Percentiles rank a stretch among this genome's conserved stretches.
These are phyloP conservation scores for Melanomma pulvis-pyrius DNA, from an alignment of 495 filamentous ascomycete species.

Conservation along the genomic window DNA sequence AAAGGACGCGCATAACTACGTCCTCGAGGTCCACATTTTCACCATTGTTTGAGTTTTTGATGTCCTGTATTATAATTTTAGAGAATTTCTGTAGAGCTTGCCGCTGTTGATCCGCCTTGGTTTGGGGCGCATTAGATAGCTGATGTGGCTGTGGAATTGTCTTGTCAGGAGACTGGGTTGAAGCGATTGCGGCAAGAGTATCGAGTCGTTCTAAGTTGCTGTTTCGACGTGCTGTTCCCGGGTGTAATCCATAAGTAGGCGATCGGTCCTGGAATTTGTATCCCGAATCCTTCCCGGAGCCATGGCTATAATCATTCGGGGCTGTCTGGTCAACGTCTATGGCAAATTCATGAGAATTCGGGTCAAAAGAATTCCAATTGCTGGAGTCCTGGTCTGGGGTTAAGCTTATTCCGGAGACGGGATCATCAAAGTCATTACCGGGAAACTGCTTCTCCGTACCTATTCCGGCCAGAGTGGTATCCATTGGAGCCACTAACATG, in stretches of 20 bases:
- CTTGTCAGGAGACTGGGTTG: slow-evolving; percentile 9
- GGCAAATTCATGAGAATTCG: slow-evolving; percentile 23
- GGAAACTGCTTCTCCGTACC: slow-evolving; percentile 25
- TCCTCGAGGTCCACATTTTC: slow-evolving; percentile 22
- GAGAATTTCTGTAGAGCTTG: slow-evolving; percentile 32
- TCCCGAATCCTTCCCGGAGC: neutral
- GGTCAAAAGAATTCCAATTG: slow-evolving; percentile 27
- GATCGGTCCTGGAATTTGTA: neutral
- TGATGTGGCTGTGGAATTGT: neutral
- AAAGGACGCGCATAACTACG: slow-evolving; percentile 22
- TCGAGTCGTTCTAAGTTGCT: neutral
- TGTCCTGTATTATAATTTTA: slow-evolving; percentile 21
- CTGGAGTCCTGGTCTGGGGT: slow-evolving; percentile 31
- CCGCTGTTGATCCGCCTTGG: slow-evolving; percentile 35
- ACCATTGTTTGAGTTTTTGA: slow-evolving; percentile 6
- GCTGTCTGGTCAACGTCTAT: slow-evolving; percentile 28
- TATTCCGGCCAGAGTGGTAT: slow-evolving; percentile 37
- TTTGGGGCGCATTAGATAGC: slow-evolving; percentile 34
- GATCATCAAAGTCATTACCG: slow-evolving; percentile 30
- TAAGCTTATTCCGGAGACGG: slow-evolving; percentile 29
- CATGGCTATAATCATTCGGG: neutral
- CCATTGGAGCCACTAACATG: slow-evolving; percentile 34
- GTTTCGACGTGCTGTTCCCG: neutral
- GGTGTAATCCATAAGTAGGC: neutral
- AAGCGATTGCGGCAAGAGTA: slow-evolving; percentile 20